A percentile compares a stretch with the other conserved stretches of the same genome.
phyloP scores from a whole-genome alignment of 108 stramenopile genomes.

The Epithemia pelagica region DNA sequence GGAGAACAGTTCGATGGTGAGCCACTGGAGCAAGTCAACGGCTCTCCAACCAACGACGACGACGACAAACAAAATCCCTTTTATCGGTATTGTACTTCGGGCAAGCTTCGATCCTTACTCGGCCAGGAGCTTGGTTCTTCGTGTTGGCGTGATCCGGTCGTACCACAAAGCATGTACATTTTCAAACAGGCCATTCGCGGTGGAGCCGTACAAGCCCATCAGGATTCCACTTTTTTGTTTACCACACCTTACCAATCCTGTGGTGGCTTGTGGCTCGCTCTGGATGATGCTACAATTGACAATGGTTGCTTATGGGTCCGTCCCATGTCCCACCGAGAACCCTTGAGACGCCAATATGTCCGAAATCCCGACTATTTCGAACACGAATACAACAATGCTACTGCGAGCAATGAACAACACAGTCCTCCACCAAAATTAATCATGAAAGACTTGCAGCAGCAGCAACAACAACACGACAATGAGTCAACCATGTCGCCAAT shows the following conservation, averaged over 20 bases:
- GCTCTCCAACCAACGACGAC: background rate
- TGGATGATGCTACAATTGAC: conserved; percentile 85
- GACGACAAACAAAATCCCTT: conserved; percentile 28
- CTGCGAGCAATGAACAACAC: no score
- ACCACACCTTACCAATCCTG: conserved; percentile 86
- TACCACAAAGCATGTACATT: conserved; percentile 94
- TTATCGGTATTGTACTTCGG: conserved; percentile 48
- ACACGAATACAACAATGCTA: background rate
- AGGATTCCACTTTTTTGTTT: conserved; percentile 89
- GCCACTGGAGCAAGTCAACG: conserved; percentile 13
- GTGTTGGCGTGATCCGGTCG: conserved; percentile 78
- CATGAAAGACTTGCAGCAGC: conserved; percentile 21
- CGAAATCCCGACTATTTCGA: conserved; percentile 75
- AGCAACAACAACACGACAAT: no score
- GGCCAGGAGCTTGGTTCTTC: conserved; percentile 52
- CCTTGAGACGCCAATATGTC: conserved; percentile 61
- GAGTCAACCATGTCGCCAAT: conserved; percentile 43
- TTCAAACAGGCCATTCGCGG: conserved; percentile 80
- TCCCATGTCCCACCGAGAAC: conserved; percentile 76
- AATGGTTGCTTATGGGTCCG: conserved; percentile 95
- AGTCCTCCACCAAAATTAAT: no score
- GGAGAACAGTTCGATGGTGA: no score
- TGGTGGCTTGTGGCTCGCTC: conserved; percentile 87
- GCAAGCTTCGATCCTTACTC: conserved; percentile 47
- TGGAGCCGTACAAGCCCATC: conserved; percentile 86